Evolutionary conservation across 2,329 filamentous ascomycete species (phyloP), one percentile per base, ranked within the genome.

Genomic region (Monosporascus sp.): DNA sequence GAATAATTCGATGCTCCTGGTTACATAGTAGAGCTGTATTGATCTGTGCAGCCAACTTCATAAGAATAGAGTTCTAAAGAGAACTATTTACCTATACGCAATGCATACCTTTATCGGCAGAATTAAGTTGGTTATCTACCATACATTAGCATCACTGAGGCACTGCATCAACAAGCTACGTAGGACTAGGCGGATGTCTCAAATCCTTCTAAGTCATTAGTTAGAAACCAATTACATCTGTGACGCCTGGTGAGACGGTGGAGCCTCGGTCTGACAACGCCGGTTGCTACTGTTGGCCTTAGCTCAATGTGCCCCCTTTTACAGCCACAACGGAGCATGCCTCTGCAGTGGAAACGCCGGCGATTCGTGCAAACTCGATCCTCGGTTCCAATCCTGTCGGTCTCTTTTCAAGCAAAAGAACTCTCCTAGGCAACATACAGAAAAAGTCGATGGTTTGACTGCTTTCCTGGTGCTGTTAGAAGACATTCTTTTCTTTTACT

Each of bases 401-500:
- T 39, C 41, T 31, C 24, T 11, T 25, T n/a, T 46, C 15, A 18
- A 17, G 14, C 17, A 17, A 46, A 15, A 27, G 15, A 7, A n/a
- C 43, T 46, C 14, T 24, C 25, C 11, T 31, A 27, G 43, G 43
- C 43, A 46, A n/a, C 43, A 46, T 46, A 44, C 45, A 43, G 37
- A 27, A 39, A 31, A 45, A 8, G 36, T 39, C 17, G 27, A 47
- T 17, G 20, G 31, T 36, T 38, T 17, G 48, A 45, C 39, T 52
- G 52, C 51, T 50, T 48, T 52, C 36, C 31, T 44, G 37, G 54
- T 52, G 52, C 54, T 55, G 51, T 39, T 37, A 25, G 25, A 37
- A n/a, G 20, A 44, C 59, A 48, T 57, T 58, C 58, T 55, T 58
- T 55, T 57, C 3, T 46, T 46, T 46, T 27, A 25, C n/a, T 25